Percentiles rank a stretch among this genome's conserved stretches.
Conservation (phyloP, 352 stramenopile genomes). For the Vaucheria bursata region DNA sequence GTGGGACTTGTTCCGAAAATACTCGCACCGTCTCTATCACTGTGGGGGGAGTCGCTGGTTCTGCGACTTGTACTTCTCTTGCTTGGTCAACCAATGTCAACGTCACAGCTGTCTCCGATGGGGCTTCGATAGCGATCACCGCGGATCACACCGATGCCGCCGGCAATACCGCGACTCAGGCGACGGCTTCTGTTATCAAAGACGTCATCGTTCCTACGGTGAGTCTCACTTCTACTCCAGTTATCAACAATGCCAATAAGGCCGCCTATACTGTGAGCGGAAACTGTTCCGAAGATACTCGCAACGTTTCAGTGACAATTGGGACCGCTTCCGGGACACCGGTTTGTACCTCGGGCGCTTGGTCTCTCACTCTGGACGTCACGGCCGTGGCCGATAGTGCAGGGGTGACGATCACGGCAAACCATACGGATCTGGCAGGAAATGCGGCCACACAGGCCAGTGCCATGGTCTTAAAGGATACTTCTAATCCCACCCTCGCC, state of each 20-base stretch:
- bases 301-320: neutral
- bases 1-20: no score
- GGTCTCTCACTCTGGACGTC: neutral
- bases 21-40: no score
- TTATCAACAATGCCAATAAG: slow-evolving; percentile 2
- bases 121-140: neutral
- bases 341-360: neutral
- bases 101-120: neutral
- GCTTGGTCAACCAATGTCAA: neutral
- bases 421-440: neutral
- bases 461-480: neutral
- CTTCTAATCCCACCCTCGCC: neutral
- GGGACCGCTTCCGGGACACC: neutral
- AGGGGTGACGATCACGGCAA: neutral
- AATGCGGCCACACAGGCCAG: neutral
- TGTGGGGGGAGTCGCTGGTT: neutral
- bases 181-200: neutral
- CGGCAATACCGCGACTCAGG: neutral
- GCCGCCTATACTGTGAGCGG: neutral
- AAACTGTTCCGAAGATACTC: neutral
- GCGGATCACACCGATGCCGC: neutral
- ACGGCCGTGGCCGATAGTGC: neutral
- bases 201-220: neutral
- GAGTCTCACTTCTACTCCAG: neutral
- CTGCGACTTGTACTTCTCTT: neutral